phyloP scores from a whole-genome alignment of 495 filamentous ascomycete species.

The Penicillium atrosanguineum region DNA sequence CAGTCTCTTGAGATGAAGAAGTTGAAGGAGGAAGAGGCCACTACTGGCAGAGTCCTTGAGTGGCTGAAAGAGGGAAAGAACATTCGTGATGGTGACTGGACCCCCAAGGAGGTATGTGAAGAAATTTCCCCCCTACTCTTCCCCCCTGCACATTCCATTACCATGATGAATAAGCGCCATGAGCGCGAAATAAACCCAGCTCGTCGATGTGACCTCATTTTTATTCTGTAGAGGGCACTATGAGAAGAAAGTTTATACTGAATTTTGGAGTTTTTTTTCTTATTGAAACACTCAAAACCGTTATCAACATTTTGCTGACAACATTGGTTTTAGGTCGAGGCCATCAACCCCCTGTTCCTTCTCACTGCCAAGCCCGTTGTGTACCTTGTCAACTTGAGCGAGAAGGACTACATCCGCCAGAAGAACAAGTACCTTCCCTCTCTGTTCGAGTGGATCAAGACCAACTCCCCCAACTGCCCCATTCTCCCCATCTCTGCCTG shows the following conservation, averaged over 20 bases:
- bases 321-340: constrained; percentile 68
- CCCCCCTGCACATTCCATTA: constrained; percentile 21
- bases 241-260: constrained; percentile 75
- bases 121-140: constrained; percentile 14
- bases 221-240: constrained; percentile 62
- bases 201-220: constrained; percentile 82
- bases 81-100: constrained; percentile 86
- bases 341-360: constrained; percentile 94
- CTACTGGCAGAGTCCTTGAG: constrained; percentile 80
- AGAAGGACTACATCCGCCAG: constrained; percentile 96
- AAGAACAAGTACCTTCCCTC: constrained; percentile 98
- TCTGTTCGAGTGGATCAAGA: constrained; percentile 91
- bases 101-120: constrained; percentile 86
- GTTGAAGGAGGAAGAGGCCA: constrained; percentile 90
- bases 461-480: constrained; percentile 79
- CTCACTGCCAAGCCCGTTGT: constrained; percentile 97
- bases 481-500: constrained; percentile 89
- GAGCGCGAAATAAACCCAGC: constrained; percentile 97
- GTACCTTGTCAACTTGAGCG: constrained; percentile 93
- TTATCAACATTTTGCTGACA: constrained; percentile 33
- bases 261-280: constrained; percentile 32
- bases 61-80: constrained; percentile 85
- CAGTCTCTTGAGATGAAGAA: constrained; percentile 99
- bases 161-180: constrained; percentile 96
- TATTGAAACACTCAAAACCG: constrained; percentile 9